phyloP scores from a whole-genome alignment of 2,329 filamentous ascomycete species.

The Cryphonectria parasitica region DNA sequence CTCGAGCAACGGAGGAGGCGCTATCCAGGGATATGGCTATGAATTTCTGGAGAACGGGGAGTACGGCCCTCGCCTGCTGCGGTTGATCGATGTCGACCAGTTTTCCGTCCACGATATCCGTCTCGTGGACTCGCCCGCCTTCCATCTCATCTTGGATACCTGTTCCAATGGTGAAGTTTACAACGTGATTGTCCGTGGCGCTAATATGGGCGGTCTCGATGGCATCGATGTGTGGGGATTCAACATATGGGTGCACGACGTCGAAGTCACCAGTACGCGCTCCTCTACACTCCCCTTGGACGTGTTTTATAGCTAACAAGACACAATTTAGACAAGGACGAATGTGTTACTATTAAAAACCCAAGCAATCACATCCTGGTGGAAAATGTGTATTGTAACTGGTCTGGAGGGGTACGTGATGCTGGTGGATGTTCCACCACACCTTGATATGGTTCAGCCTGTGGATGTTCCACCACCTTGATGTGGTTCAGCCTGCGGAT shows the following conservation, averaged over 20 bases:
- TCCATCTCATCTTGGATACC: conserved; percentile 51
- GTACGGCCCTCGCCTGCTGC: conserved; percentile 48
- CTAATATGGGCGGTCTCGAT: conserved; percentile 53
- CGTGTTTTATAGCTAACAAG: not conserved
- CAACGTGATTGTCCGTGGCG: conserved; percentile 54
- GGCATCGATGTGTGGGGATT: conserved; percentile 57
- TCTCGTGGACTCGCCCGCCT: conserved; percentile 49
- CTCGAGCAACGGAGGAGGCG: conserved; percentile 46
- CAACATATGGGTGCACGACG: conserved; percentile 61
- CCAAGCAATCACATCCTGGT: conserved; percentile 55
- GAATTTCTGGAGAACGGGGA: conserved; percentile 42
- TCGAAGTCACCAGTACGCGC: conserved; percentile 54
- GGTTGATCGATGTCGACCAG: conserved; percentile 47
- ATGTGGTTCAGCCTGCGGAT: conserved; percentile 34
- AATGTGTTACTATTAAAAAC: conserved; percentile 60
- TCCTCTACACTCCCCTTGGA: not conserved
- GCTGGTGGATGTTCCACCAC: conserved; percentile 48
- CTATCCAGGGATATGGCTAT: conserved; percentile 54
- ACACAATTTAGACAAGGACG: conserved; percentile 52
- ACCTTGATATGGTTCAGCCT: conserved; percentile 34
- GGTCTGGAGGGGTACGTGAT: conserved; percentile 53
- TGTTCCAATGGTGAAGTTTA: conserved; percentile 53
- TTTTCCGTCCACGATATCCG: conserved; percentile 53
- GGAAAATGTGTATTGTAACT: conserved; percentile 62
- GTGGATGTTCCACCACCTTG: not conserved